These are phyloP conservation scores for Thielaviopsis euricoi DNA, from an alignment of 2,329 filamentous ascomycete species.

Conservation along the genomic window DNA sequence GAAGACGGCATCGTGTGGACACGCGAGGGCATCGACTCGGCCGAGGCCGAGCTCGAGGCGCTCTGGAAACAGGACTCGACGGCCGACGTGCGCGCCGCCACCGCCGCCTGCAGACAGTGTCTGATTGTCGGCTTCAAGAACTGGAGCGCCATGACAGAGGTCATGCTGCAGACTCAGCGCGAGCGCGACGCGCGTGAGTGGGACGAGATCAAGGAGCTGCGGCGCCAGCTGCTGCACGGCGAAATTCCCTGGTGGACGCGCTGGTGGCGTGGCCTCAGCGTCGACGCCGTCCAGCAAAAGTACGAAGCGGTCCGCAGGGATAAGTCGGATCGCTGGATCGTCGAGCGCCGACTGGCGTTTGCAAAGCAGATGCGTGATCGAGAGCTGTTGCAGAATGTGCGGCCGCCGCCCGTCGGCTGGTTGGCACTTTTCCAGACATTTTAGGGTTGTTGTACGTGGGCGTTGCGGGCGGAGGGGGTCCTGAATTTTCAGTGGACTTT, in stretches of 20 bases:
- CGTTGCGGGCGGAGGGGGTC: too few relatives aligned
- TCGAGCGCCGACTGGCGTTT: conserved; percentile 27
- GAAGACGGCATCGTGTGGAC: conserved; percentile 79
- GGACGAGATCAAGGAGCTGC: conserved; percentile 20
- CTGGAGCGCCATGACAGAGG: conserved; percentile 62
- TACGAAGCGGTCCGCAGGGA: conserved; percentile 27
- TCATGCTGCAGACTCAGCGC: conserved; percentile 28
- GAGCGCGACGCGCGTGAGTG: conserved; percentile 28
- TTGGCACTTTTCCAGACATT: conserved; percentile 20
- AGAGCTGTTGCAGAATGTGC: conserved; percentile 34
- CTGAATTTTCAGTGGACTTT: too few relatives aligned
- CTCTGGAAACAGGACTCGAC: conserved; percentile 14
- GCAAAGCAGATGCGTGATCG: conserved; percentile 22
- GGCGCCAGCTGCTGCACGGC: conserved; percentile 13
- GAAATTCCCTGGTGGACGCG: conserved; percentile 9
- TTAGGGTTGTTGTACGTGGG: background rate
- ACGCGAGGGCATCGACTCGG: conserved; percentile 65
- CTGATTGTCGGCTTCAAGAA: conserved; percentile 61
- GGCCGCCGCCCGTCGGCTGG: conserved; percentile 21
- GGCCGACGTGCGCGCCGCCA: conserved; percentile 16
- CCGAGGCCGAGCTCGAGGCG: conserved; percentile 47
- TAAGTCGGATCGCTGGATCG: conserved; percentile 36
- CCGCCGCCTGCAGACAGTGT: conserved; percentile 57
- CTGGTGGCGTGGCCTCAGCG: conserved; percentile 21
- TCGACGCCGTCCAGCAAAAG: conserved; percentile 21